phyloP scores from a whole-genome alignment of 2,329 filamentous ascomycete genomes.

The Xylaria sp. region DNA sequence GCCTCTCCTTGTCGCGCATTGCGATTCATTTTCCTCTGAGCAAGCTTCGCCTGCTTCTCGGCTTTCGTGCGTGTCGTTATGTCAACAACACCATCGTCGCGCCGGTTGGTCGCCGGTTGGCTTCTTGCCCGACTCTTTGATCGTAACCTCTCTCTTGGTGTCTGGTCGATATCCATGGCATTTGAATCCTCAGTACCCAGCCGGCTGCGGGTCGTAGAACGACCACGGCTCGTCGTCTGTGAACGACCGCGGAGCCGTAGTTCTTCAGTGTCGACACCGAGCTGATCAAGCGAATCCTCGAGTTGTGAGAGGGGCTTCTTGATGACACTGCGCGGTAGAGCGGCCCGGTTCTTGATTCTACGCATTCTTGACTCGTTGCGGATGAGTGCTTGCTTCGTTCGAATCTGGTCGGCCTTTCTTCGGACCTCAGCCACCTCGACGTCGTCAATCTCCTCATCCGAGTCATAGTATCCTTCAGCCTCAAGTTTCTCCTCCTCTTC shows the following conservation, averaged over 20 bases:
- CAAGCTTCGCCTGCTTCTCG: conserved; percentile 86
- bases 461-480: conserved; percentile 93
- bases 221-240: conserved; percentile 75
- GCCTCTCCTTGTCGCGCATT: conserved; percentile 97
- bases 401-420: conserved; percentile 93
- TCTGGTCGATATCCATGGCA: conserved; percentile 79
- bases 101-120: conserved; percentile 72
- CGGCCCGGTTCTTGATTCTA: conserved; percentile 97
- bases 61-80: conserved; percentile 77
- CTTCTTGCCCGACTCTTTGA: conserved; percentile 78
- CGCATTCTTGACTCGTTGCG: conserved; percentile 95
- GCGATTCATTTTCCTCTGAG: conserved; percentile 98
- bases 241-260: conserved; percentile 78
- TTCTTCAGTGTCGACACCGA: conserved; percentile 85
- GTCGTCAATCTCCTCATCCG: conserved; percentile 83
- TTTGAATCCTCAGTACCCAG: conserved; percentile 72
- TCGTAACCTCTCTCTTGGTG: conserved; percentile 69
- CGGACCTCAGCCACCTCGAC: conserved; percentile 88
- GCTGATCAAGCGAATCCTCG: conserved; percentile 83
- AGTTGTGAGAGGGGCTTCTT: conserved; percentile 88
- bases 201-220: conserved; percentile 72
- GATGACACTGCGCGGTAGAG: conserved; percentile 85
- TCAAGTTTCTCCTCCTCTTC: conserved; percentile 95
- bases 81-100: conserved; percentile 80
- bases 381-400: conserved; percentile 92